A percentile compares a stretch with the other conserved stretches of the same genome.
Evolutionary conservation across 2,329 filamentous ascomycete species (phyloP).

Genomic region (Cryphonectria radicalis): DNA sequence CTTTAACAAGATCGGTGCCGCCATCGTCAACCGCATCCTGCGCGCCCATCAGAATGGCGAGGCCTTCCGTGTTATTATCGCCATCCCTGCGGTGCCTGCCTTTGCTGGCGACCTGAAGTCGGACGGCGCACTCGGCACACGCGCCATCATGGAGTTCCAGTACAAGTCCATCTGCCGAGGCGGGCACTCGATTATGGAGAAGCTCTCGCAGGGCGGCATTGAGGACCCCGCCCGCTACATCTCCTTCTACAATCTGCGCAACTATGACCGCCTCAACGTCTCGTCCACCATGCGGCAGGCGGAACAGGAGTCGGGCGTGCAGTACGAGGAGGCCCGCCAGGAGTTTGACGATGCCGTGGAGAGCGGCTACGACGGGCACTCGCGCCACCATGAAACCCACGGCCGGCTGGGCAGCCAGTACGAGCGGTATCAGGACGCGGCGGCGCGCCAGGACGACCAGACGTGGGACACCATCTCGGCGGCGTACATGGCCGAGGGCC

Average conservation of each 20-base stretch:
- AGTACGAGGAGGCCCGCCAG: conserved; percentile 67
- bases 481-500: conserved; percentile 82
- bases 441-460: conserved; percentile 55
- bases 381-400: conserved; percentile 37
- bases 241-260: conserved; percentile 82
- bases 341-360: conserved; percentile 65
- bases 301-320: conserved; percentile 66
- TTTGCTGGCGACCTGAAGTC: conserved; percentile 80
- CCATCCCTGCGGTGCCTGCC: conserved; percentile 80
- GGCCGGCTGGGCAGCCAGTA: conserved; percentile 54
- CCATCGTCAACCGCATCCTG: conserved; percentile 77
- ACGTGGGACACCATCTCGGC: conserved; percentile 77
- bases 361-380: conserved; percentile 45
- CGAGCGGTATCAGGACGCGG: conserved; percentile 73
- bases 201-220: conserved; percentile 66
- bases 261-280: conserved; percentile 81
- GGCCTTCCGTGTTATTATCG: conserved; percentile 74
- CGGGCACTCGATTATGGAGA: conserved; percentile 77
- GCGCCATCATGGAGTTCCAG: conserved; percentile 89
- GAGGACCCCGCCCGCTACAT: conserved; percentile 73
- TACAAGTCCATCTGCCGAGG: conserved; percentile 80
- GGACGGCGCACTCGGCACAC: conserved; percentile 74
- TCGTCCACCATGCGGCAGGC: conserved; percentile 63
- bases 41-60: conserved; percentile 69
- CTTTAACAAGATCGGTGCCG: conserved; percentile 76